These are phyloP conservation scores for Hymenoscyphus scutula DNA, from an alignment of 2,329 filamentous ascomycete genomes.

Conservation along the genomic window DNA sequence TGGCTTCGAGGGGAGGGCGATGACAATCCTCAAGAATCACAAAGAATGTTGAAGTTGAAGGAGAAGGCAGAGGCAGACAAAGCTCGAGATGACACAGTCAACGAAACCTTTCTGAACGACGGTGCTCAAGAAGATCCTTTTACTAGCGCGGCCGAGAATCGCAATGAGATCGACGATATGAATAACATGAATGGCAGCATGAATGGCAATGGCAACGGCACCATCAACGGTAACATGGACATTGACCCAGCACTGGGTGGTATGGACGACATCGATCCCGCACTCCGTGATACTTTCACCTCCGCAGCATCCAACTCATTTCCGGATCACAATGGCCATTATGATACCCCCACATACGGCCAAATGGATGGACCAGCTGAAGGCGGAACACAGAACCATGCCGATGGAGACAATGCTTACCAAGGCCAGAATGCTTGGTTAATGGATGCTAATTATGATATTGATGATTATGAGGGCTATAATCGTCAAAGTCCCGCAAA, in stretches of 20 bases:
- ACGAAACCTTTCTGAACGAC: slow-evolving; percentile 27
- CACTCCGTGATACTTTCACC: slow-evolving; percentile 23
- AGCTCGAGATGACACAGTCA: slow-evolving; percentile 26
- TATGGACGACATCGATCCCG: slow-evolving; percentile 34
- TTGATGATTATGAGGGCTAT: slow-evolving; percentile 23
- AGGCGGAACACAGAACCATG: slow-evolving; percentile 11
- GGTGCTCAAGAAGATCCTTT: slow-evolving; percentile 17
- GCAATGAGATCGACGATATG: neutral
- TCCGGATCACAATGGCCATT: slow-evolving; percentile 13
- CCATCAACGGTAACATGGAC: neutral
- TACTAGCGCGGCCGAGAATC: slow-evolving; percentile 2
- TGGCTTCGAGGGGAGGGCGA: slow-evolving; percentile 69
- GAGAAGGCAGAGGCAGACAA: slow-evolving; percentile 37
- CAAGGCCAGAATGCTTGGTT: slow-evolving; percentile 9
- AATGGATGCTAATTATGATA: slow-evolving; percentile 25
- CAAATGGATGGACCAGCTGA: slow-evolving; percentile 11
- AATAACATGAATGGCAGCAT: neutral
- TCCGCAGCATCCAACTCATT: slow-evolving; percentile 3
- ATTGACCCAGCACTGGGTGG: slow-evolving; percentile 12
- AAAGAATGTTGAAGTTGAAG: slow-evolving; percentile 35
- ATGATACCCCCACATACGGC: slow-evolving; percentile 14
- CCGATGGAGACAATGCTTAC: slow-evolving; percentile 11
- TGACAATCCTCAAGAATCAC: slow-evolving; percentile 44
- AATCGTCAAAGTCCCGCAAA: slow-evolving; percentile 18
- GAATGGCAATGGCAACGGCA: too few relatives aligned